Percentiles rank a stretch among this genome's conserved stretches.
These are phyloP conservation scores for Candida sakaeoensis DNA, from an alignment of 805 yeast genomes.

Conservation along the genomic window DNA sequence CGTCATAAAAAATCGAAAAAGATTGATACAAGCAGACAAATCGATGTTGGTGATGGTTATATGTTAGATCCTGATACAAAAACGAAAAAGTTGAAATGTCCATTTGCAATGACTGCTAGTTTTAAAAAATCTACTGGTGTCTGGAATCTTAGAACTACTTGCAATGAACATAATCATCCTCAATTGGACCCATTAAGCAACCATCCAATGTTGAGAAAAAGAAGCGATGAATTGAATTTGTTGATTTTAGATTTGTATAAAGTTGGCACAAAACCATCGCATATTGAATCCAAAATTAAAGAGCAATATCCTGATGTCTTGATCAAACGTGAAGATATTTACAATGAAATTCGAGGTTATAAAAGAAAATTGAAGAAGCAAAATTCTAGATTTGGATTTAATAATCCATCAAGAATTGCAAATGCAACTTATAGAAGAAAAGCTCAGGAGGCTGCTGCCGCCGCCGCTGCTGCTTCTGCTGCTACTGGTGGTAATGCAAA, in stretches of 20 bases:
- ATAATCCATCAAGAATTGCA: slow-evolving; percentile 9
- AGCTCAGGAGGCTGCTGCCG: slow-evolving; percentile 6
- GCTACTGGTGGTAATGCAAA: not conserved
- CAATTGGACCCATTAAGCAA: slow-evolving; percentile 52
- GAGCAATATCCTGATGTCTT: slow-evolving; percentile 51
- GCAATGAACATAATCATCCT: slow-evolving; percentile 58
- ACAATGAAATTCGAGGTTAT: slow-evolving; percentile 54
- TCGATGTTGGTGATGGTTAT: slow-evolving; percentile 30
- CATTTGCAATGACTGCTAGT: slow-evolving; percentile 57
- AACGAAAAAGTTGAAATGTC: slow-evolving; percentile 53
- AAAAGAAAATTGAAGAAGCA: slow-evolving; percentile 48
- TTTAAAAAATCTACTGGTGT: slow-evolving; percentile 46
- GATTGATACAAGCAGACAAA: slow-evolving; percentile 17
- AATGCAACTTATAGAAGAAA: slow-evolving; percentile 9
- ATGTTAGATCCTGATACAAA: slow-evolving; percentile 39
- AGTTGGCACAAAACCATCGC: slow-evolving; percentile 53
- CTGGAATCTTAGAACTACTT: slow-evolving; percentile 52
- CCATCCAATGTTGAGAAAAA: slow-evolving; percentile 55
- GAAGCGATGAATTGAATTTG: slow-evolving; percentile 49
- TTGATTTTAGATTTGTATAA: slow-evolving; percentile 50
- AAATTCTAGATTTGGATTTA: slow-evolving; percentile 17
- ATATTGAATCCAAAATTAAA: slow-evolving; percentile 48
- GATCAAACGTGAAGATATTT: slow-evolving; percentile 55
- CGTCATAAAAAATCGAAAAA: slow-evolving; percentile 44
- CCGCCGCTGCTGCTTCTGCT: slow-evolving; percentile 8